Evolutionary conservation across 176 grass and related monocot genomes (phyloP).

Genomic region (Aegilops sharonensis): DNA sequence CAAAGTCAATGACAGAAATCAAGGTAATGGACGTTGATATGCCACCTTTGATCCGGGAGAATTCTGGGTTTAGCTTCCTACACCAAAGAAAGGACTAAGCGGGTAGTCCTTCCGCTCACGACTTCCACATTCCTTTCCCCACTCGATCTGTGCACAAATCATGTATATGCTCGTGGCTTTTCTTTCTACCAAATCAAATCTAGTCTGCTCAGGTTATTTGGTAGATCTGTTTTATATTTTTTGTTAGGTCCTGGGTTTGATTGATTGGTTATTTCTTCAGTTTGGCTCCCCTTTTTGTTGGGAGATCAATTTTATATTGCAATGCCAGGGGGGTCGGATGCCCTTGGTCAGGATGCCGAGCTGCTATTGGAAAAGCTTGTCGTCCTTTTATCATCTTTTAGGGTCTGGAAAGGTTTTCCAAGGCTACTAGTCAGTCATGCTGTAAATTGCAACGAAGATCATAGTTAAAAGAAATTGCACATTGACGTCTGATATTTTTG

Average conservation of each 20-base stretch:
- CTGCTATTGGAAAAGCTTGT: slow-evolving; percentile 69
- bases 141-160: slow-evolving; percentile 56
- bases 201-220: slow-evolving; percentile 38
- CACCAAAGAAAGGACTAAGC: slow-evolving; percentile 74
- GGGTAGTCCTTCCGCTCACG: background rate
- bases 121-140: slow-evolving; percentile 21
- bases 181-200: slow-evolving; percentile 24
- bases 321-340: slow-evolving; percentile 50
- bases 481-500: slow-evolving; percentile 10
- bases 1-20: slow-evolving; percentile 79
- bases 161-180: slow-evolving; percentile 64
- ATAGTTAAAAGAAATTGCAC: slow-evolving; percentile 35
- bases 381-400: background rate
- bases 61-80: slow-evolving; percentile 79
- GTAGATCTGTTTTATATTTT: slow-evolving; percentile 32
- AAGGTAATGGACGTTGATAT: slow-evolving; percentile 74
- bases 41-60: slow-evolving; percentile 63
- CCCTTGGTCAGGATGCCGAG: slow-evolving; percentile 36
- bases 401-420: slow-evolving; percentile 45
- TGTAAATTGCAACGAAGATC: slow-evolving; percentile 47
- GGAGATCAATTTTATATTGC: slow-evolving; percentile 33
- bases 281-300: slow-evolving; percentile 7
- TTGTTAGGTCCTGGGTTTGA: slow-evolving; percentile 46
- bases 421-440: slow-evolving; percentile 22
- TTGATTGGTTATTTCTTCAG: slow-evolving; percentile 63